Percentiles rank a stretch among this genome's conserved stretches.
These are phyloP conservation scores for Mortierella alpina DNA, from an alignment of 192 early-diverging fungal species.

Conservation along the genomic window DNA sequence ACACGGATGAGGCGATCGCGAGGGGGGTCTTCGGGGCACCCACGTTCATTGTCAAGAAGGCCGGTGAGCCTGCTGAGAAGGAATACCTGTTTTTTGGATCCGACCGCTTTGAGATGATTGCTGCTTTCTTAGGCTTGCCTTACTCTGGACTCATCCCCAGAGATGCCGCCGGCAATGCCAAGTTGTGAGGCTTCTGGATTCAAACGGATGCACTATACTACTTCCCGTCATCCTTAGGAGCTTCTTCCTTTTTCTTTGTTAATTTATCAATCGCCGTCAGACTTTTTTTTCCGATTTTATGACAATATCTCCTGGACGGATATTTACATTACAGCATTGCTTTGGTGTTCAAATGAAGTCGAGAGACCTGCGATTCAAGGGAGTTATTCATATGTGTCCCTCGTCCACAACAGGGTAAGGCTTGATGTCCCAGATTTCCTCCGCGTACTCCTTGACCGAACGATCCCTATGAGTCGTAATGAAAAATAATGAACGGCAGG, in stretches of 20 bases:
- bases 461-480: constrained; percentile 61
- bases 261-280: too few relatives aligned
- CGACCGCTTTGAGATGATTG: constrained; percentile 61
- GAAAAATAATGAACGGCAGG: neutral
- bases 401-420: constrained; percentile 56
- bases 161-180: constrained; percentile 10
- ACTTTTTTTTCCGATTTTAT: too few relatives aligned
- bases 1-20: constrained; percentile 58
- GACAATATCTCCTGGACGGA: too few relatives aligned
- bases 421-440: constrained; percentile 90
- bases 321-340: too few relatives aligned
- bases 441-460: constrained; percentile 93
- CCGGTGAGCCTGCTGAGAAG: constrained; percentile 26
- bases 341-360: neutral
- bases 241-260: too few relatives aligned
- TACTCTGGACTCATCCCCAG: constrained; percentile 36
- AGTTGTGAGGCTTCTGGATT: constrained; percentile 9
- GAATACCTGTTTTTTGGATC: constrained; percentile 69
- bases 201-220: neutral
- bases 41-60: constrained; percentile 58
- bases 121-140: constrained; percentile 39
- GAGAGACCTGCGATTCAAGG: neutral
- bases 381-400: constrained; percentile 21
- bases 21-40: constrained; percentile 64
- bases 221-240: neutral